A percentile compares a stretch with the other conserved stretches of the same genome.
These are phyloP conservation scores for Thelonectria rubi DNA, from an alignment of 2,329 filamentous ascomycete genomes.

Conservation along the genomic window DNA sequence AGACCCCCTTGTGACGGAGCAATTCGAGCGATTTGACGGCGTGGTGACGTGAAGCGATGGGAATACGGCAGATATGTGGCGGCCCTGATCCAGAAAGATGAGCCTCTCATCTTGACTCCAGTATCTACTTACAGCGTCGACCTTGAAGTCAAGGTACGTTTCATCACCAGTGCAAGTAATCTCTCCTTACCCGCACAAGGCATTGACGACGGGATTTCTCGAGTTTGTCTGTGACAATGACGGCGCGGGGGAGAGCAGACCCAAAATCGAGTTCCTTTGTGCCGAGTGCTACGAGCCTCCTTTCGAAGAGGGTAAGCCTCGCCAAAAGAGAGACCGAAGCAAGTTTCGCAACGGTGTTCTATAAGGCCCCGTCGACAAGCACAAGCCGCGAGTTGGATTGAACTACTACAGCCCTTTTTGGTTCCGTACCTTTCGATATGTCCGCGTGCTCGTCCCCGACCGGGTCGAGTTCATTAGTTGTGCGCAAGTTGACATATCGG, in stretches of 20 bases:
- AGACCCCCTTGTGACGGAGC: constrained; percentile 15
- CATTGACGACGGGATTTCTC: constrained; percentile 10
- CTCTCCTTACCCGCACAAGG: not conserved
- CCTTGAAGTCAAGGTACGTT: constrained; percentile 17
- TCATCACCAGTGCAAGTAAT: not conserved
- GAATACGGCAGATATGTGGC: constrained; percentile 3
- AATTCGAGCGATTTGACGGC: constrained; percentile 9
- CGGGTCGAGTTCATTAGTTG: not conserved
- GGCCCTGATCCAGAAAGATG: not conserved
- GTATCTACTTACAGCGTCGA: constrained; percentile 9
- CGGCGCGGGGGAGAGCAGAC: not conserved
- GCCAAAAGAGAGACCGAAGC: constrained; percentile 8
- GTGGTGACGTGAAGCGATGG: constrained; percentile 5
- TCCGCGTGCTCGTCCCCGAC: constrained; percentile 11
- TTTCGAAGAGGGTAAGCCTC: constrained; percentile 12
- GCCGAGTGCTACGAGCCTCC: constrained; percentile 18
- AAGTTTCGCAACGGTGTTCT: constrained; percentile 12
- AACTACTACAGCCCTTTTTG: constrained; percentile 22
- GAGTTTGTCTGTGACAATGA: constrained; percentile 11
- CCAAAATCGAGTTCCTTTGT: constrained; percentile 4
- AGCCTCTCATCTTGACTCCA: not conserved
- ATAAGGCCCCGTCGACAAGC: constrained; percentile 12
- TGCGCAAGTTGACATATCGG: constrained; percentile 13
- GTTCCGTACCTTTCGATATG: constrained; percentile 21
- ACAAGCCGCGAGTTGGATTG: not conserved